Evolutionary conservation across 176 grass and related monocot genomes (phyloP).

Genomic region (Leersia perrieri): DNA sequence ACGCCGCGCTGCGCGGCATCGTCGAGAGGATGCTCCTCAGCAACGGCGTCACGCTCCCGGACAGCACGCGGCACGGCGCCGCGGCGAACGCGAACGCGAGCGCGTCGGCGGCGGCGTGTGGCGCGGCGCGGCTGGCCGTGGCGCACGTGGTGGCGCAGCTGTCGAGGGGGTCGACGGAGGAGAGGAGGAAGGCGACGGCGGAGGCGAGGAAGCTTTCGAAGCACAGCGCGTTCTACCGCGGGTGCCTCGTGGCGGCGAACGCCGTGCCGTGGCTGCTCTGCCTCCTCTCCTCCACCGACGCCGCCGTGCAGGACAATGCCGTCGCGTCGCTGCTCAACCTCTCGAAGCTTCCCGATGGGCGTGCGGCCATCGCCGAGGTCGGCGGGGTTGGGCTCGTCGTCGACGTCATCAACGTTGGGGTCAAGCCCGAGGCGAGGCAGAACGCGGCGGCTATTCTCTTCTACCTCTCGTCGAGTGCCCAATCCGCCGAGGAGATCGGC

Average conservation of each 20-base stretch:
- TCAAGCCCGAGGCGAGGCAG: conserved; percentile 52
- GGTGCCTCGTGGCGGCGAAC: conserved; percentile 57
- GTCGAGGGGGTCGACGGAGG: conserved; percentile 34
- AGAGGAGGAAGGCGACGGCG: conserved; percentile 56
- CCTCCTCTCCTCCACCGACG: conserved; percentile 59
- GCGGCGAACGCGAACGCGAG: conserved; percentile 18
- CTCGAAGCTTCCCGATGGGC: conserved; percentile 67
- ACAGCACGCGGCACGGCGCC: conserved; percentile 40
- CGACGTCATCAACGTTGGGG: conserved; percentile 61
- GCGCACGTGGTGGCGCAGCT: conserved; percentile 45
- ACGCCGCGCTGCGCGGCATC: conserved; percentile 51
- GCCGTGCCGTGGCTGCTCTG: conserved; percentile 75
- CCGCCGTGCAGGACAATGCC: conserved; percentile 64
- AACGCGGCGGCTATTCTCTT: conserved; percentile 82
- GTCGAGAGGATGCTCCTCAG: conserved; percentile 47
- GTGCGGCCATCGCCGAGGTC: conserved; percentile 48
- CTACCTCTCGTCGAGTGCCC: conserved; percentile 62
- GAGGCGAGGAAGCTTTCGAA: conserved; percentile 81
- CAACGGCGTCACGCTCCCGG: conserved; percentile 48
- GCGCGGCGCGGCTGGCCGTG: conserved; percentile 45
- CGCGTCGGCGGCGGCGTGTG: too few relatives aligned
- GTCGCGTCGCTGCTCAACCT: conserved; percentile 64
- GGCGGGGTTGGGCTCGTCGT: conserved; percentile 68
- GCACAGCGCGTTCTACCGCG: conserved; percentile 62
- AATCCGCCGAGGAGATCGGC: conserved; percentile 63